Base-by-base conservation (phyloP, 164 flowering plant genomes). In the Berberis vulgaris region DNA sequence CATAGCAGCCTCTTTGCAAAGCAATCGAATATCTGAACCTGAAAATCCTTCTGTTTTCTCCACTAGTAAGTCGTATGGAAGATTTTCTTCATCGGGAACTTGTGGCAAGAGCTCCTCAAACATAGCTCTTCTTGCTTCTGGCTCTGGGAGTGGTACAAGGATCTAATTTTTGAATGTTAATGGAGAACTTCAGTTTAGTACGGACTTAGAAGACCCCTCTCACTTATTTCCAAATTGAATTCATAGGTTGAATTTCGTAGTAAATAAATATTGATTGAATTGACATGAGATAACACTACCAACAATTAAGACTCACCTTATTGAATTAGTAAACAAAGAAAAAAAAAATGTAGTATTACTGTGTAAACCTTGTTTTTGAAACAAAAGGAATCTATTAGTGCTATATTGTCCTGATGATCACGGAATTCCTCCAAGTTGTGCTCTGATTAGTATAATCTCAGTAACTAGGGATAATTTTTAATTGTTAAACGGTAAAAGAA, bases 1-100 rank as follows among this genome's bases (percentile, higher is more conserved):
- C 99, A 95, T 92, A 46, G 99, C 98, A 63, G 98, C 92, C 78
- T 95, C 98, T 73, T 95, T 95, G 80, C 98, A 91, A 2, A 95
- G 73, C 61, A 95, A 72, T 52, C 98, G 85, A 61, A 95, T 86
- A 79, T 95, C 98, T 38, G 99, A 95, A 72, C 99, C 99, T 4
- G 99, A 95, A 73, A 73, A 95, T 7, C 97, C 97, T 77, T 89
- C 93, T 5, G 96, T 83, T 61, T 49, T 81, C 43, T 89, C 97
- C 40, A 92, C 87, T 71, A 95, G 70, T 42, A 88, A 26, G 75
- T 91, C 91, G 76, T 84, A 84, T 13, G 95, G 90, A 70, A 95
- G 82, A 43, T 71, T 43, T 65, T 75, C 83, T 49, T 81, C 86
- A 4, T 72, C 84, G 58, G 76, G 62, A 6, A 63, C 59, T 6